These are phyloP conservation scores for Fusarium sp. DNA, from an alignment of 2,329 filamentous ascomycete genomes.

Conservation along the genomic window DNA sequence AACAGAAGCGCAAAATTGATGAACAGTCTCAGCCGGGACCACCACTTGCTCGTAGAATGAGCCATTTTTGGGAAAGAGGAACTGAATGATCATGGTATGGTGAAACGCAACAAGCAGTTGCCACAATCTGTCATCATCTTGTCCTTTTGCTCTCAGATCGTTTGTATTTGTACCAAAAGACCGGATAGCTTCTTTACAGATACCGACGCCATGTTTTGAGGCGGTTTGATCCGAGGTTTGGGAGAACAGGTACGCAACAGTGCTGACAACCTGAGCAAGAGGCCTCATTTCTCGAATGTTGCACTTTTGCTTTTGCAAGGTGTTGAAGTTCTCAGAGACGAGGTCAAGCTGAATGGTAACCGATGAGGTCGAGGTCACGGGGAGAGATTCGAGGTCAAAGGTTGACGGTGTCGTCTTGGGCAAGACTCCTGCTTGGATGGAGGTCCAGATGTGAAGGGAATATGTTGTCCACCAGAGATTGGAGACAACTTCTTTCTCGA, in stretches of 20 bases:
- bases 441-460: constrained; percentile 51
- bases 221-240: constrained; percentile 32
- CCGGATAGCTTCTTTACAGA: constrained; percentile 44
- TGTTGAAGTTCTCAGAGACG: constrained; percentile 50
- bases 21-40: constrained; percentile 38
- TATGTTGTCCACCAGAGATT: constrained; percentile 53
- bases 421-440: constrained; percentile 47
- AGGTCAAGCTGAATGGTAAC: constrained; percentile 47
- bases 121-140: constrained; percentile 36
- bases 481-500: constrained; percentile 51
- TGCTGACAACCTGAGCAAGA: constrained; percentile 45
- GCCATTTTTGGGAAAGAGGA: constrained; percentile 43
- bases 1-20: constrained; percentile 42
- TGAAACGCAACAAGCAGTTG: constrained; percentile 45
- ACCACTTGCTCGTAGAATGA: constrained; percentile 29
- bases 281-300: constrained; percentile 49
- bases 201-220: constrained; percentile 32
- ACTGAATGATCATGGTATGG: constrained; percentile 47
- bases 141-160: constrained; percentile 2
- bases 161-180: constrained; percentile 39
- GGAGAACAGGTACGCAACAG: constrained; percentile 43
- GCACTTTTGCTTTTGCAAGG: constrained; percentile 47
- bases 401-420: constrained; percentile 37
- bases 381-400: constrained; percentile 43
- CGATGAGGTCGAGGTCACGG: constrained; percentile 43